phyloP scores from a whole-genome alignment of 371 early-diverging fungal species.

The Mortierella sp. region DNA sequence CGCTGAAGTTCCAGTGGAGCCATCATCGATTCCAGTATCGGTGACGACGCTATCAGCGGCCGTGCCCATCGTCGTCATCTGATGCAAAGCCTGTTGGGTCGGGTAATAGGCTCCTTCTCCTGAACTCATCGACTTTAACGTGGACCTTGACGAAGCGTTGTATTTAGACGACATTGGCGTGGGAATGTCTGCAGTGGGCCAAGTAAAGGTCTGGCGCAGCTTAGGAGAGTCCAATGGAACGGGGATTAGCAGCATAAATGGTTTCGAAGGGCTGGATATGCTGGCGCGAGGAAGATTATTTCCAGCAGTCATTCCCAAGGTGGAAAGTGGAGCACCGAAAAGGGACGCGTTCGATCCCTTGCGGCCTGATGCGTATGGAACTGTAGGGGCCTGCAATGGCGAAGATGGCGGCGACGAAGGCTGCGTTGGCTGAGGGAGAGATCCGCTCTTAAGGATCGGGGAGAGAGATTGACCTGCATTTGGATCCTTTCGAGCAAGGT shows the following conservation, averaged over 20 bases:
- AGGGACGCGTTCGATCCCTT: slow-evolving; percentile 21
- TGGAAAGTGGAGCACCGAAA: not conserved
- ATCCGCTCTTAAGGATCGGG: slow-evolving; percentile 8
- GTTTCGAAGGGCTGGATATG: slow-evolving; percentile 1
- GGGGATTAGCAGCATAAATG: slow-evolving; percentile 44
- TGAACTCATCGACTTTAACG: not conserved
- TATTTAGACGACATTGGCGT: not conserved
- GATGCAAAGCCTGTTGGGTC: slow-evolving; percentile 2
- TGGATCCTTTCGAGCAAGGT: slow-evolving; percentile 3
- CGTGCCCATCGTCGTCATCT: slow-evolving; percentile 14
- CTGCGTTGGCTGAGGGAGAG: not conserved
- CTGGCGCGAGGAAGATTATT: not conserved
- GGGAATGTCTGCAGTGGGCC: slow-evolving; percentile 34
- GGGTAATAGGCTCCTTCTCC: not conserved
- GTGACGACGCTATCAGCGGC: not conserved
- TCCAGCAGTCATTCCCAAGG: not conserved
- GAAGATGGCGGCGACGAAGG: slow-evolving; percentile 1
- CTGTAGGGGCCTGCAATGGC: slow-evolving; percentile 1
- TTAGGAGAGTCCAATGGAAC: slow-evolving; percentile 40
- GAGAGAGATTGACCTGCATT: not conserved
- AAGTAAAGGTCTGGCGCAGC: slow-evolving; percentile 39
- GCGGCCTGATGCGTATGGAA: not conserved
- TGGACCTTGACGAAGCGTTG: not conserved
- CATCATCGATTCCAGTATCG: not conserved
- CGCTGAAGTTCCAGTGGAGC: not conserved